phyloP scores from a whole-genome alignment of 768 basidiomycete genomes.

The Candolleomyces eurysporus region DNA sequence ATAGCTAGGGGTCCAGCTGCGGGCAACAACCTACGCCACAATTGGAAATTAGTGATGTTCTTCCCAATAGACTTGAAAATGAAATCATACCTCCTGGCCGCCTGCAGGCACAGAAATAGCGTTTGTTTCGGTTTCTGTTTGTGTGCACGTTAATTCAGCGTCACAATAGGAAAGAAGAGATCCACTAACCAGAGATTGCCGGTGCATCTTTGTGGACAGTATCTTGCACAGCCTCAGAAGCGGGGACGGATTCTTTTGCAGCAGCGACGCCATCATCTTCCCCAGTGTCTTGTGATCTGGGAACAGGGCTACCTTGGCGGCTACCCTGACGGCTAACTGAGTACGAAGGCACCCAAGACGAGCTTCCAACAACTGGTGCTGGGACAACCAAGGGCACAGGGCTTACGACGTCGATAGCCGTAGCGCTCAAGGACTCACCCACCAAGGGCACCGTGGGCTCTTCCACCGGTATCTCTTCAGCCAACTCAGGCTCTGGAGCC shows the following conservation, averaged over 20 bases:
- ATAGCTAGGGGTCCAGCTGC: conserved; percentile 17
- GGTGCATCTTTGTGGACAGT: neutral
- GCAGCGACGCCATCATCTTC: neutral
- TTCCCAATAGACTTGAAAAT: neutral
- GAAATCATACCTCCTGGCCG: neutral
- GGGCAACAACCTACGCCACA: conserved; percentile 7
- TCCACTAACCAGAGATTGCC: neutral
- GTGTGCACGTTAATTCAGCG: too few relatives aligned
- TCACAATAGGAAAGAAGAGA: too few relatives aligned
- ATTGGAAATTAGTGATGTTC: too few relatives aligned
- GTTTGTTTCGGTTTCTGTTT: neutral
- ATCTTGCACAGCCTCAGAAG: neutral
- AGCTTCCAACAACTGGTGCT: conserved; percentile 1
- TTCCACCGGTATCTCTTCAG: neutral
- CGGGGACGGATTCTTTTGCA: neutral
- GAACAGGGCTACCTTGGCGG: conserved; percentile 19
- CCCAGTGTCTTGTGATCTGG: neutral
- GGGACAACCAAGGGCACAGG: neutral
- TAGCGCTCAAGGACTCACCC: neutral
- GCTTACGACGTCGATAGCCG: neutral
- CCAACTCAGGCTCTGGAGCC: neutral
- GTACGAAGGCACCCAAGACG: conserved; percentile 21
- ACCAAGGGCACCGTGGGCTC: neutral
- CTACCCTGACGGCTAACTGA: conserved; percentile 21
- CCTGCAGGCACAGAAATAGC: neutral